Evolutionary conservation across 75 land plant species (phyloP).

Genomic region (Adiantum capillusveneris): DNA sequence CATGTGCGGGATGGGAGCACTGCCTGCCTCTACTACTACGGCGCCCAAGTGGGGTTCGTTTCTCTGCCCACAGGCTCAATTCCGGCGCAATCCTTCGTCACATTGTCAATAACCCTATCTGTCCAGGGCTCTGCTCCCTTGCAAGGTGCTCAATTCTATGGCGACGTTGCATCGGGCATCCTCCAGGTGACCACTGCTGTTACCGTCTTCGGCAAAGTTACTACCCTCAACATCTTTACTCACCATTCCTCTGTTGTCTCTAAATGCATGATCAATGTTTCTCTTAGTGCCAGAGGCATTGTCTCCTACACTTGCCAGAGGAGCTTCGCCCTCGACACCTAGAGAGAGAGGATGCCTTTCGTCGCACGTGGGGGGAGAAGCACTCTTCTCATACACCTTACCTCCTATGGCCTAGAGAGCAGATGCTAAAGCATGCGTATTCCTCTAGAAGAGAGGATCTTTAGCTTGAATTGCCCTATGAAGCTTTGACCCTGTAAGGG

Average conservation of each 20-base stretch:
- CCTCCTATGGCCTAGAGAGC: too few relatives aligned
- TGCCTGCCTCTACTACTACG: constrained; percentile 2
- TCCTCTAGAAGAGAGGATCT: too few relatives aligned
- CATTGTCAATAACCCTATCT: background rate
- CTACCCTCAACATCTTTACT: constrained; percentile 4
- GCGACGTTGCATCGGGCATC: background rate
- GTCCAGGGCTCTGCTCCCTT: background rate
- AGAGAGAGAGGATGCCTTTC: too few relatives aligned
- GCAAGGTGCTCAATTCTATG: too few relatives aligned
- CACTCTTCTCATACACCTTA: too few relatives aligned
- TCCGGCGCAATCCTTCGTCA: constrained; percentile 7
- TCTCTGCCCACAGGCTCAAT: constrained; percentile 5
- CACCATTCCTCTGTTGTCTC: constrained; percentile 6
- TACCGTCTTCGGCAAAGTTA: constrained; percentile 2
- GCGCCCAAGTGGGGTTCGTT: background rate
- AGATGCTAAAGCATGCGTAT: too few relatives aligned
- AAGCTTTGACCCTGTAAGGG: too few relatives aligned
- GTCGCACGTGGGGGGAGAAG: too few relatives aligned
- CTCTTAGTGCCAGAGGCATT: background rate
- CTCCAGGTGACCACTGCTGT: background rate
- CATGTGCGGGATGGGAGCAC: background rate
- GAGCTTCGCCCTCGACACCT: constrained; percentile 5
- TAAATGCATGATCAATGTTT: constrained; percentile 1
- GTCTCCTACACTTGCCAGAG: constrained; percentile 2
- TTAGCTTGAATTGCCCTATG: too few relatives aligned